These are phyloP conservation scores for Syzygium jambos DNA, from an alignment of 345 rosid species.

Conservation along the genomic window DNA sequence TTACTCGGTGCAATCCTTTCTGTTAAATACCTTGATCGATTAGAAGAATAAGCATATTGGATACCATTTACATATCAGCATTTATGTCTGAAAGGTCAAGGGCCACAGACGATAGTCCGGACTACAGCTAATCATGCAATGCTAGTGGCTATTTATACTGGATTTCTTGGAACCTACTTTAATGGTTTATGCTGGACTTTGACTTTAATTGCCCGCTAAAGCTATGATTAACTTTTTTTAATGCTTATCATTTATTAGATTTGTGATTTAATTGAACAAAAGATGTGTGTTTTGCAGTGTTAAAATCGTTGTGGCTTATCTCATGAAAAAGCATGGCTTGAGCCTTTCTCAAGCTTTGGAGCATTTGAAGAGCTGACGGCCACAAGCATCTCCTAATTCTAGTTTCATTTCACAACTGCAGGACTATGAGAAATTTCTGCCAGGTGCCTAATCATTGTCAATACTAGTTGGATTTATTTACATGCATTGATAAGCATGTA, in stretches of 20 bases:
- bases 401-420: constrained; percentile 47
- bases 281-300: constrained; percentile 15
- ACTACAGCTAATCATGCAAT: not conserved
- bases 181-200: not conserved
- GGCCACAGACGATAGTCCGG: not conserved
- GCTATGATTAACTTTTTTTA: not conserved
- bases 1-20: not conserved
- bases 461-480: not conserved
- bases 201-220: not conserved
- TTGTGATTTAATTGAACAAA: not conserved
- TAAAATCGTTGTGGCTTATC: constrained; percentile 25
- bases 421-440: constrained; percentile 35
- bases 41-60: not conserved
- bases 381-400: constrained; percentile 39
- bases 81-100: not conserved
- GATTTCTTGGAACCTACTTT: not conserved
- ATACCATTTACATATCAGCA: not conserved
- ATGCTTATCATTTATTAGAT: not conserved
- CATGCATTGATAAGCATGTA: not conserved
- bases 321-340: constrained; percentile 29
- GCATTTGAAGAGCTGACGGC: constrained; percentile 22
- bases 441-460: constrained; percentile 15
- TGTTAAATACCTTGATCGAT: not conserved
- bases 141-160: not conserved
- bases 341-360: constrained; percentile 27